A percentile compares a stretch with the other conserved stretches of the same genome.
phyloP scores from a whole-genome alignment of 306 rosid genomes.

The Cicer yamashitae region DNA sequence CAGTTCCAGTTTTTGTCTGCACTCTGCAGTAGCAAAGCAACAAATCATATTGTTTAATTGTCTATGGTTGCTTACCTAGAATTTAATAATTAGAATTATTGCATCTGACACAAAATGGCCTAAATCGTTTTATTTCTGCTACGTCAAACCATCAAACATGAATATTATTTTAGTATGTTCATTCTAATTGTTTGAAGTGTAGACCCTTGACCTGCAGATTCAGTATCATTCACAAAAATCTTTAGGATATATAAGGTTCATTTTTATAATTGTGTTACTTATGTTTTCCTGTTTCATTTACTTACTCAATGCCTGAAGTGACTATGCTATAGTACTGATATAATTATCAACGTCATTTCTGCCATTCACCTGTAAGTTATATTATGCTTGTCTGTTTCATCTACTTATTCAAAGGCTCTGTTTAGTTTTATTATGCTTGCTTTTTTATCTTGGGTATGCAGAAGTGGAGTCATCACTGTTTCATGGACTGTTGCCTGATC shows the following conservation, averaged over 20 bases:
- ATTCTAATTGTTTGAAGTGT: conserved; percentile 8
- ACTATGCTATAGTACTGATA: neutral
- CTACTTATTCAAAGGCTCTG: neutral
- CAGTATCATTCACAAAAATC: conserved; percentile 18
- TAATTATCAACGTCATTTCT: conserved; percentile 18
- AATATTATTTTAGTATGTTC: neutral
- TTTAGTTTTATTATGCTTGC: conserved; percentile 26
- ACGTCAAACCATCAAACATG: conserved; percentile 7
- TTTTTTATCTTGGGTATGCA: conserved; percentile 27
- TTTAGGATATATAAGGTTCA: conserved; percentile 24
- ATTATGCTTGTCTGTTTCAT: neutral
- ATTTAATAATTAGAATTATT: conserved; percentile 17
- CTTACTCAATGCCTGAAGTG: conserved; percentile 21
- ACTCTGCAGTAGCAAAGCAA: neutral
- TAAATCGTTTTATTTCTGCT: conserved; percentile 4
- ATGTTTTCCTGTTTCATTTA: conserved; percentile 9
- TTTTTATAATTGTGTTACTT: neutral
- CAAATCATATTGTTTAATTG: conserved; percentile 6
- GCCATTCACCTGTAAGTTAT: conserved; percentile 26
- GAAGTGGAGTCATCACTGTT: conserved; percentile 34
- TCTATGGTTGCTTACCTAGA: conserved; percentile 16
- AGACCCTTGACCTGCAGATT: conserved; percentile 13
- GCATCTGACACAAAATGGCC: neutral
- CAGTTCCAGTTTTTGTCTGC: conserved; percentile 27
- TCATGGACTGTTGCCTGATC: conserved; percentile 27